These are phyloP conservation scores for Lepraria neglecta DNA, from an alignment of 495 filamentous ascomycete genomes.

Conservation along the genomic window DNA sequence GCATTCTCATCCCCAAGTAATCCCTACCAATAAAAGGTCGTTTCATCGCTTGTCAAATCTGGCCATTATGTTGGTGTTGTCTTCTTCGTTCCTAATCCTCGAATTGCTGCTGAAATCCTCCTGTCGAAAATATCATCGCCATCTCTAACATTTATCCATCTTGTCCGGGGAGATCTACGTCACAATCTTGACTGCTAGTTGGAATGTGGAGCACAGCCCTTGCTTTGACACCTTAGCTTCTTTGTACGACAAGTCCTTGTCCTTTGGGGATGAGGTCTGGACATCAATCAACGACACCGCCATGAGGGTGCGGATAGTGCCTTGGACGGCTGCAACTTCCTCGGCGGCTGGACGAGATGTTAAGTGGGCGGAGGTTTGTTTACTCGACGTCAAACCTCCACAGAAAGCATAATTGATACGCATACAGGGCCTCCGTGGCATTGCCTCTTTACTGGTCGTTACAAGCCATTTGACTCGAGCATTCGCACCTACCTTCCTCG, in stretches of 20 bases:
- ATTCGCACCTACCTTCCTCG: conserved; percentile 13
- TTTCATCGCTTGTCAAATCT: too few species aligned
- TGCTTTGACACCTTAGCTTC: background rate
- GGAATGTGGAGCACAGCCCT: background rate
- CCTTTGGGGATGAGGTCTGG: background rate
- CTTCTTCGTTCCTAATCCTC: background rate
- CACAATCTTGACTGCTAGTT: background rate
- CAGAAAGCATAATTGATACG: conserved; percentile 7
- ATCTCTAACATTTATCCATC: background rate
- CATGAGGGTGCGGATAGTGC: conserved; percentile 7
- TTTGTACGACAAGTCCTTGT: background rate
- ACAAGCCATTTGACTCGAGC: conserved; percentile 32
- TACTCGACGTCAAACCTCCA: conserved; percentile 1
- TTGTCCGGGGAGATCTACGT: background rate
- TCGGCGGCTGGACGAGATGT: conserved; percentile 32
- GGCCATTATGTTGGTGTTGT: too few species aligned
- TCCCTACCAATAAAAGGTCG: too few species aligned
- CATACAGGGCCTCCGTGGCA: conserved; percentile 54
- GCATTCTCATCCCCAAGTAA: too few species aligned
- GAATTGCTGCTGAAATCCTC: background rate
- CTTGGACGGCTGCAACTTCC: conserved; percentile 12
- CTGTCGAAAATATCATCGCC: background rate
- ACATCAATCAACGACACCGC: background rate
- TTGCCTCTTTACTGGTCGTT: conserved; percentile 58
- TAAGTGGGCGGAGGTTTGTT: conserved; percentile 63